These are phyloP conservation scores for Camelina sativa DNA, from an alignment of 345 rosid species.

Conservation along the genomic window DNA sequence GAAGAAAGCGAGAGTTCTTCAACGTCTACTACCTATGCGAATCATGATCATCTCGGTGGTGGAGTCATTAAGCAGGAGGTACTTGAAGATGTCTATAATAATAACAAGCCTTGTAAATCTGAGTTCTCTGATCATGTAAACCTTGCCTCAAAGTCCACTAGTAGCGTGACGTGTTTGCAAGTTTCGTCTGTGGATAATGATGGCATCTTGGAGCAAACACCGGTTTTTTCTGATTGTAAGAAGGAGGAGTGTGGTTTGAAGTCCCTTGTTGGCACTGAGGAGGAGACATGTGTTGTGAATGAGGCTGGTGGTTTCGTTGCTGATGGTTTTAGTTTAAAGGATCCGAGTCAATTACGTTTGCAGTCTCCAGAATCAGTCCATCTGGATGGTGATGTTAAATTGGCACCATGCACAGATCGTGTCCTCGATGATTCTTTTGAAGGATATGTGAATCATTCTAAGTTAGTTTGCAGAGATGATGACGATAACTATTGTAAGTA, in stretches of 20 bases:
- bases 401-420: slow-evolving; percentile 41
- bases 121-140: slow-evolving; percentile 53
- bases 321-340: slow-evolving; percentile 45
- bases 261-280: slow-evolving; percentile 39
- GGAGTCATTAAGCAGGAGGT: slow-evolving; percentile 50
- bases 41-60: slow-evolving; percentile 42
- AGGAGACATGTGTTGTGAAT: slow-evolving; percentile 44
- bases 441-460: slow-evolving; percentile 54
- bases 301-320: slow-evolving; percentile 39
- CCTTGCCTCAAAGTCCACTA: slow-evolving; percentile 40
- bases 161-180: slow-evolving; percentile 42
- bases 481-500: slow-evolving; percentile 69
- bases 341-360: slow-evolving; percentile 42
- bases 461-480: slow-evolving; percentile 74
- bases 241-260: slow-evolving; percentile 43
- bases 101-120: slow-evolving; percentile 47
- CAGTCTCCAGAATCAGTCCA: slow-evolving; percentile 47
- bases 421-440: slow-evolving; percentile 51
- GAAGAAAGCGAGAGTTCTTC: slow-evolving; percentile 84
- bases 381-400: slow-evolving; percentile 48
- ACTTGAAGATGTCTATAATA: slow-evolving; percentile 43
- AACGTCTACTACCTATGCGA: slow-evolving; percentile 72
- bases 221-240: slow-evolving; percentile 40
- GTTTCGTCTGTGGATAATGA: slow-evolving; percentile 46
- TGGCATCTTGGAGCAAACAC: slow-evolving; percentile 43